Conservation (phyloP, 2,329 filamentous ascomycete genomes). For the Plectosphaerella cucumerina region DNA sequence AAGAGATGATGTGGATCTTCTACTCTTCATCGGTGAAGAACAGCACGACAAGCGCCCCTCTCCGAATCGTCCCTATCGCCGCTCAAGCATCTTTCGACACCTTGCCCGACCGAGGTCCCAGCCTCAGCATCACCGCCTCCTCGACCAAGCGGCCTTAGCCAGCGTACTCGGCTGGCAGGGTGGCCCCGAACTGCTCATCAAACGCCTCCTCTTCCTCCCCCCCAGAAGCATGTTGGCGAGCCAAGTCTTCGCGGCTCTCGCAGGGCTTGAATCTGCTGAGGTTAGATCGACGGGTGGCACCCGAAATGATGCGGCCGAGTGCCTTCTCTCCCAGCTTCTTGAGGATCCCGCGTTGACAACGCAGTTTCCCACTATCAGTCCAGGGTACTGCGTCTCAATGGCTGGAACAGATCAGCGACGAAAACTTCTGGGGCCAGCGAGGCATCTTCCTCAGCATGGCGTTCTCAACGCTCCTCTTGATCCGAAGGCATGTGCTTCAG, state of each 20-base stretch:
- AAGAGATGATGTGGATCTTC: no score
- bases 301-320: neutral
- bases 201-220: neutral
- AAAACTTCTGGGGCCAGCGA: neutral
- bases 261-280: neutral
- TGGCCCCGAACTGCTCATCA: neutral
- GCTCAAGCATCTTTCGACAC: no score
- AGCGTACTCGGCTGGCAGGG: neutral
- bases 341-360: neutral
- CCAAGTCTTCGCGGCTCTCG: neutral
- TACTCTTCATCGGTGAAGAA: no score
- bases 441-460: neutral
- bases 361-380: neutral
- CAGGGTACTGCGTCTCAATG: neutral
- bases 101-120: no score
- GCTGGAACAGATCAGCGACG: neutral
- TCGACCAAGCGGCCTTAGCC: neutral
- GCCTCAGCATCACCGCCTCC: no score
- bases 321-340: neutral
- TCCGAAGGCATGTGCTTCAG: slow-evolving; percentile 71
- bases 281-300: neutral
- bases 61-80: no score
- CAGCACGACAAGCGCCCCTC: no score
- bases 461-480: slow-evolving; percentile 43
- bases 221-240: neutral